Evolutionary conservation across 2,329 filamentous ascomycete genomes (phyloP).

Genomic region (Bertia moriformis): DNA sequence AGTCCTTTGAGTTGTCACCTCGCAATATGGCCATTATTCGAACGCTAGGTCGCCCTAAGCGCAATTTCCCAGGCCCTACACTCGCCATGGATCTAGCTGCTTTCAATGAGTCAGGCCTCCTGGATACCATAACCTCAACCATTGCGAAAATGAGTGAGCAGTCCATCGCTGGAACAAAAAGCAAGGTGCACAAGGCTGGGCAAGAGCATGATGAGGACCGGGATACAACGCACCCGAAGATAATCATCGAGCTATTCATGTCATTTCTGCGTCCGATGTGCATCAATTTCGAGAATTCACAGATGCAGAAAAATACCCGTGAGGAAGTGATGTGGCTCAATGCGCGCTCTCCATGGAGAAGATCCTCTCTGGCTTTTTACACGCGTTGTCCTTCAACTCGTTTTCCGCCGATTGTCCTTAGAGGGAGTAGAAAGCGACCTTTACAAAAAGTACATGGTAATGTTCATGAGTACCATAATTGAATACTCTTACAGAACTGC

Average conservation of each 20-base stretch:
- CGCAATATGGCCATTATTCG: conserved; percentile 9
- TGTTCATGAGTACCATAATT: conserved; percentile 23
- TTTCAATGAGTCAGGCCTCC: conserved; percentile 3
- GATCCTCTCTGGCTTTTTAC: conserved; percentile 40
- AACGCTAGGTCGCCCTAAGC: conserved; percentile 12
- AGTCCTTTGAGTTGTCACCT: conserved; percentile 18
- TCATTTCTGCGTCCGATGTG: conserved; percentile 25
- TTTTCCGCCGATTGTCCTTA: conserved; percentile 5
- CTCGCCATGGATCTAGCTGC: conserved; percentile 6
- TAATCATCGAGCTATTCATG: conserved; percentile 35
- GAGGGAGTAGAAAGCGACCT: conserved; percentile 3
- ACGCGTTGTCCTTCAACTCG: conserved; percentile 33
- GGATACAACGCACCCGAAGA: conserved; percentile 30
- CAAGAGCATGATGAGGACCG: conserved; percentile 21
- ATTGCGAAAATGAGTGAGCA: conserved; percentile 20
- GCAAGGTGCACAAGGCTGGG: conserved; percentile 20
- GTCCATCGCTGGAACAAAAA: conserved; percentile 14
- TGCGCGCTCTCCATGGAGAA: conserved; percentile 25
- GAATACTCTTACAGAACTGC: conserved; percentile 4
- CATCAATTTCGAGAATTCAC: conserved; percentile 4
- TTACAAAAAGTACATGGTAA: conserved; percentile 37
- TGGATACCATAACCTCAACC: conserved; percentile 11
- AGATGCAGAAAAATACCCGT: conserved; percentile 33
- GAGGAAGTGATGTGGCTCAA: conserved; percentile 33
- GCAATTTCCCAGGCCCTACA: conserved; percentile 12